Base-by-base conservation (phyloP, 192 early-diverging fungal genomes). In the Rhizophlyctis rosea region DNA sequence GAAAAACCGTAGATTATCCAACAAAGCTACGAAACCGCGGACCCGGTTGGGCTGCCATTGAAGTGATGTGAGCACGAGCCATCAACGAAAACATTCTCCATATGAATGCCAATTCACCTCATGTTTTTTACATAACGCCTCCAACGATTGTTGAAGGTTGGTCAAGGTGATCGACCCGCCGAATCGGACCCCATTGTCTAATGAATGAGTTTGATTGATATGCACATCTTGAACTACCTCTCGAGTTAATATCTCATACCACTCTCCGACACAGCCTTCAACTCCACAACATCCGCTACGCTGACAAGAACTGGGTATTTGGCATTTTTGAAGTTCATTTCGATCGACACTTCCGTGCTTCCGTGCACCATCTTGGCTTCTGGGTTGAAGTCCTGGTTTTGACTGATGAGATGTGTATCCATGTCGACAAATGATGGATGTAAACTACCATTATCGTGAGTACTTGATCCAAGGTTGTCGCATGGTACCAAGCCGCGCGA, bases 281-380 rank as follows among this genome's bases (percentile, higher is more conserved):
- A 79, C 72, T 92, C 91, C 0, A 64, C 51, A 18, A 94, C 73
- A 60, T 92, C 91, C 57, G 75, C 74, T 47, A 84, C 76, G 69
- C 78, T 86, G 5, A 91, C 81, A 54, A 80, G 79, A 18, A 81
- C 74, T 0, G 79, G 76, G 62, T 88, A 91, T 18, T 82, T 69
- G 58, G 78, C 39, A 53, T 80, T 76, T 75, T 91, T 91, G 71
- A 94, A 84, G 59, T 82, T 82, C 49, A 84, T 81, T 63, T 94
- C 90, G 34, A 92, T 84, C 56, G 90, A 90, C 3, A 91, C 75
- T 65, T 90, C 86, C 53, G 89, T 91, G 81, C 91, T 94, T 27
- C 92, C 92, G 27, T 84, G 81, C 24, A 92, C 75, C 39, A 94
- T 73, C 74, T 90, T 90, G n/a, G 87, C 83, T 30, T 71, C 67